Base-by-base conservation (phyloP, 2,329 filamentous ascomycete species). In the Hymenoscyphus fraxineus region DNA sequence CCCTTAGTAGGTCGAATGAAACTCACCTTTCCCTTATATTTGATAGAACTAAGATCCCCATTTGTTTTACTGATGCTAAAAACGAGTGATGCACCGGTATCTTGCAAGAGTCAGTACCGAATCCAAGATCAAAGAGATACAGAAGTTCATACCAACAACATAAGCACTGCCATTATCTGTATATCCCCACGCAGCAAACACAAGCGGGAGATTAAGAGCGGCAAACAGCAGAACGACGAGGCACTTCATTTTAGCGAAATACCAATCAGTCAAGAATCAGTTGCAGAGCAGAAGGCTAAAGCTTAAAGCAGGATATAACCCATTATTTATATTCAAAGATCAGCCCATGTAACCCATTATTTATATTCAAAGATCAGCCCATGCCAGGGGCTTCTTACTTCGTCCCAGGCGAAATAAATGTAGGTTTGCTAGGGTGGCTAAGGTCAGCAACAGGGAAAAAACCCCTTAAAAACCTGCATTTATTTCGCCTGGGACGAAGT, bases 131-230 rank as follows among this genome's bases (percentile, higher is more conserved):
- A 13, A 13, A 54, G 1, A 54, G 6, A 22, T 7, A 7, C 4
- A 16, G 44, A 10, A 22, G 12, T 54, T 27, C 55, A 12, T 58
- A 61, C 64, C 60, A n/a, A 78, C 76, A n/a, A 77, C 74, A 65
- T 77, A 79, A 65, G 77, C 76, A 41, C 70, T 74, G 31, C 73
- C 76, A 60, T 76, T 72, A 31, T 80, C 77, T 1, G 73, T 76
- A 67, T 76, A 80, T 31, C 78, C 78, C 71, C 76, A 79, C 6
- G 73, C 76, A 40, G 78, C 78, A 3, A 75, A 71, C 27, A 73
- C 77, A 44, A 66, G 32, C 19, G 64, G 64, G 39, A 64, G 55
- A 31, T 57, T 63, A 54, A 63, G 13, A 16, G 58, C 64, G 38
- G 59, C 64, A 22, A 66, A 13, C 13, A 64, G 3, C 12, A 62